Conservation (phyloP, 345 rosid genomes). For the Euphorbia peplus region DNA sequence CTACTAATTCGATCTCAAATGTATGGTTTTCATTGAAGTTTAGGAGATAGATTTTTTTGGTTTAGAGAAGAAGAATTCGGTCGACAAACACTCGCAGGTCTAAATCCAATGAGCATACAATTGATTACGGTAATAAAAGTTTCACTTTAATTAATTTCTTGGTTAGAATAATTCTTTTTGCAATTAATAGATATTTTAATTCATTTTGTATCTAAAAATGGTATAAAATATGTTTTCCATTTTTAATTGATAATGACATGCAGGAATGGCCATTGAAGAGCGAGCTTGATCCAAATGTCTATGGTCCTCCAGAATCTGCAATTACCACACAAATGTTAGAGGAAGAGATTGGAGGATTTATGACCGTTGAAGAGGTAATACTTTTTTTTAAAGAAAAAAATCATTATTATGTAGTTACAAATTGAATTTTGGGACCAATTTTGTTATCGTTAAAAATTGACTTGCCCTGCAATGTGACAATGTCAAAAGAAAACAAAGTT, state of each 20-base stretch:
- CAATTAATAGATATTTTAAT: no score
- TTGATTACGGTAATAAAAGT: slow-evolving; percentile 26
- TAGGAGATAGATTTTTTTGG: slow-evolving; percentile 82
- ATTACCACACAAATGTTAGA: slow-evolving; percentile 58
- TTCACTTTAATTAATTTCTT: neutral
- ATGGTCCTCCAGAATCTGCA: slow-evolving; percentile 62
- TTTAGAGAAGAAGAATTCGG: slow-evolving; percentile 71
- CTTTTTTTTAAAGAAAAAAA: no score
- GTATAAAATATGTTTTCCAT: no score
- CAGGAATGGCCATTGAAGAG: slow-evolving; percentile 91
- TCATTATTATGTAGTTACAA: no score
- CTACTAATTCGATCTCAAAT: neutral
- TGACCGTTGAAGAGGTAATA: slow-evolving; percentile 56
- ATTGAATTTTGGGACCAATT: no score
- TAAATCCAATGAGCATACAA: slow-evolving; percentile 53
- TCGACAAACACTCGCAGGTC: slow-evolving; percentile 75
- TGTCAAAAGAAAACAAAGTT: no score
- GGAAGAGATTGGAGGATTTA: slow-evolving; percentile 49
- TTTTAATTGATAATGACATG: no score
- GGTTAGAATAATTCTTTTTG: neutral
- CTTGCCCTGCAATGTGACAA: no score
- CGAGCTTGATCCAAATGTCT: slow-evolving; percentile 54
- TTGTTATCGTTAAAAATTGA: no score
- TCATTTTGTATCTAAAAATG: no score
- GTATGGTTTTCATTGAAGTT: neutral